Evolutionary conservation across 768 basidiomycete genomes (phyloP), one percentile per base, ranked within the genome.

Genomic region (Boletus patriciae): DNA sequence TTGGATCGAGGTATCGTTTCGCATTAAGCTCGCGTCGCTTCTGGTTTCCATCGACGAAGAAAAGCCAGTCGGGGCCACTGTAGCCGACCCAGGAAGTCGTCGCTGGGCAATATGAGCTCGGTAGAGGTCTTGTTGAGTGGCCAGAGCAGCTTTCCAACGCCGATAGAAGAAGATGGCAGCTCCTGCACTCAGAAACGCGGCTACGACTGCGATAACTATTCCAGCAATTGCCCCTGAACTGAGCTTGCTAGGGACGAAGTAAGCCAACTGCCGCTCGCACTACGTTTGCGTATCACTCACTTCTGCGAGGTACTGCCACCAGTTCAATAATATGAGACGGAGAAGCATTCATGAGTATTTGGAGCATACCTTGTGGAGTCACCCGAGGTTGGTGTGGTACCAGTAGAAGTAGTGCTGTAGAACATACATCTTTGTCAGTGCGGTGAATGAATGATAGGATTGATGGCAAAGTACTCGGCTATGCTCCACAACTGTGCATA

Each of bases 401-500:
- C n/a, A 21, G 43, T 45, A 31, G 48, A 19, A 36, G 46, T 47
- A 27, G 48, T 19, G 36, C 58, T 57, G 49, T 45, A 41, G n/a
- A 34, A 40, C 11, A 45, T 11, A 21, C 10, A 31, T 13, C 36
- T 21, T 13, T 13, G 29, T 67, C 56, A 59, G 23, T 6, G 44
- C 0, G 37, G 21, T 29, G 19, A 41, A 18, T 11, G 4, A 57
- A 3, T 21, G 6, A 29, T 5, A 6, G 12, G 41, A 33, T 27
- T 5, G 4, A 38, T 8, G 27, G 37, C 16, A 42, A 50, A n/a
- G 18, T 51, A 72, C 71, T 50, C 65, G 54, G 58, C 36, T 37
- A 53, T 34, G n/a, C 53, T 49, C 54, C 57, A 68, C 33, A 71
- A 9, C 12, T 54, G 51, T 8, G 77, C 77, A 41, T 74, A 72